Conservation (phyloP, 1,284 basidiomycete genomes). For the Rhodotorula sp. region DNA sequence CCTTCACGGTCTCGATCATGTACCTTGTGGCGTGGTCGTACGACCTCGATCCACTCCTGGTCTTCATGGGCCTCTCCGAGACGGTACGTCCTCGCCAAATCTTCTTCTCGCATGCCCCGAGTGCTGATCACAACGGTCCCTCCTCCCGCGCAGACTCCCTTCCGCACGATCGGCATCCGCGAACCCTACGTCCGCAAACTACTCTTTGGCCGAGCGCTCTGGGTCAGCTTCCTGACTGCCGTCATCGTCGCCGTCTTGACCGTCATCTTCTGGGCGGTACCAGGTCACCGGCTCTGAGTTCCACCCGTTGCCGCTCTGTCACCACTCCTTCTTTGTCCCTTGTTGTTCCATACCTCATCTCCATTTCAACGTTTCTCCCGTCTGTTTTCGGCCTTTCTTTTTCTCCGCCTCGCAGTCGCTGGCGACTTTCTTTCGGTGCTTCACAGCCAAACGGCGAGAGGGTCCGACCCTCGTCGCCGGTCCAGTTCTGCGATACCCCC, state of each 20-base stretch:
- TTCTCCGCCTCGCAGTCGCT: not conserved
- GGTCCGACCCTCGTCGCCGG: not conserved
- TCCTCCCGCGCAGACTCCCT: constrained; percentile 60
- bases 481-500: not conserved
- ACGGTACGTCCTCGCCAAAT: constrained; percentile 54
- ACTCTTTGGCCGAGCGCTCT: constrained; percentile 71
- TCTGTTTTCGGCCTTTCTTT: too few species aligned
- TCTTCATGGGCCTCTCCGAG: constrained; percentile 79
- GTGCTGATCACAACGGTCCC: not conserved
- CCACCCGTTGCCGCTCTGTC: not conserved
- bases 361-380: not conserved
- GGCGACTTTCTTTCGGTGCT: too few species aligned
- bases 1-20: constrained; percentile 84
- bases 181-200: constrained; percentile 91
- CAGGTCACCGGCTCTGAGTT: constrained; percentile 72
- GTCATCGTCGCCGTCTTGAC: constrained; percentile 71
- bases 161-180: constrained; percentile 80
- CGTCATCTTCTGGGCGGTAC: constrained; percentile 85
- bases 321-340: not conserved
- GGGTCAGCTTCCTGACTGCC: constrained; percentile 57
- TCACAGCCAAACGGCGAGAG: not conserved
- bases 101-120: not conserved
- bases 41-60: constrained; percentile 82
- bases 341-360: not conserved
- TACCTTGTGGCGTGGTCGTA: constrained; percentile 92